phyloP scores from a whole-genome alignment of 768 basidiomycete genomes.

The Termitomyces sp. region DNA sequence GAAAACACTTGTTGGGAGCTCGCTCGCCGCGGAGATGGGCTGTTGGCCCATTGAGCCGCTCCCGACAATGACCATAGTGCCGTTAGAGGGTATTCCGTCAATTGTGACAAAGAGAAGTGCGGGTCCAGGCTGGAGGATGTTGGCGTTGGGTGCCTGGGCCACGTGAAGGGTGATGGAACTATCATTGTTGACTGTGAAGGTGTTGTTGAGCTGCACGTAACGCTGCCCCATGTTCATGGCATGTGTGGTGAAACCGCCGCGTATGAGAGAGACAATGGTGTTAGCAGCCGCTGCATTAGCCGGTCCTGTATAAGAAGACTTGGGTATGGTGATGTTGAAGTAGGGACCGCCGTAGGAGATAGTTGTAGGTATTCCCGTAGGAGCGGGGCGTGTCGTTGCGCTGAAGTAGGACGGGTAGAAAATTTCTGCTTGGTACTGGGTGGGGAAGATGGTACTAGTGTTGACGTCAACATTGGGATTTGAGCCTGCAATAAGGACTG shows the following conservation, averaged over 20 bases:
- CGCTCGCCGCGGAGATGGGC: conserved; percentile 30
- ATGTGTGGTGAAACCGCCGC: conserved; percentile 81
- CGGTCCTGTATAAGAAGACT: conserved; percentile 58
- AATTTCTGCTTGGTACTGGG: conserved; percentile 75
- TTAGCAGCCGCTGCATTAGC: conserved; percentile 70
- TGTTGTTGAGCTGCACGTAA: conserved; percentile 62
- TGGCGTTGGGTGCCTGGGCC: conserved; percentile 77
- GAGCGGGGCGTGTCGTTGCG: conserved; percentile 59
- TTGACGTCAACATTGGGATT: conserved; percentile 91
- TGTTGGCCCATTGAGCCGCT: conserved; percentile 61
- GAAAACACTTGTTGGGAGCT: conserved; percentile 46
- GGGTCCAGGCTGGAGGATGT: conserved; percentile 81
- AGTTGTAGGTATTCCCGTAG: conserved; percentile 60
- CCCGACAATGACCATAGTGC: conserved; percentile 61
- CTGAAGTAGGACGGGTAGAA: conserved; percentile 95
- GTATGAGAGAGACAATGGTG: conserved; percentile 70
- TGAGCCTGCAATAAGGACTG: conserved; percentile 84
- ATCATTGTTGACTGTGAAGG: conserved; percentile 68
- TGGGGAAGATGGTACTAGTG: conserved; percentile 53
- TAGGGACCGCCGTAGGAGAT: conserved; percentile 78
- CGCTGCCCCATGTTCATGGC: conserved; percentile 90
- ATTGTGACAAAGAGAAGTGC: conserved; percentile 66
- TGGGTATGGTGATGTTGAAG: conserved; percentile 71
- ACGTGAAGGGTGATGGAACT: conserved; percentile 77
- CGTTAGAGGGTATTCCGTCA: conserved; percentile 69